phyloP scores from a whole-genome alignment of 2,329 filamentous ascomycete genomes.

The Colletotrichum echinochloae region DNA sequence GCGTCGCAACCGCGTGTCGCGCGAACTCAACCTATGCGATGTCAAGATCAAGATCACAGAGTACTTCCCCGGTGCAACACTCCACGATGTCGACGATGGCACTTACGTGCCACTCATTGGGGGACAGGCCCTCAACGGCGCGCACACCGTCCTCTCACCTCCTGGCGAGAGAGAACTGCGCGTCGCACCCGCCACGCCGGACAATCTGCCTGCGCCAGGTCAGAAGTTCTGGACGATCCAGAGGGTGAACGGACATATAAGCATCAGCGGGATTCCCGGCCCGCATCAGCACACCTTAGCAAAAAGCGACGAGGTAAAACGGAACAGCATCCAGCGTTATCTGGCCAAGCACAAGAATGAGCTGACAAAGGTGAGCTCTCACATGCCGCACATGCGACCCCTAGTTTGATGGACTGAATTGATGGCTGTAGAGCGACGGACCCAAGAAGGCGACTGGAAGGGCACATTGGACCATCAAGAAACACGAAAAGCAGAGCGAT shows the following conservation, averaged over 20 bases:
- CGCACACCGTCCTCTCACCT: constrained; percentile 42
- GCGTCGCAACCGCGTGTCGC: constrained; percentile 81
- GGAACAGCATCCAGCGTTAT: constrained; percentile 79
- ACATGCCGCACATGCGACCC: background rate
- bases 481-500: constrained; percentile 75
- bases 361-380: constrained; percentile 71
- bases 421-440: constrained; percentile 23
- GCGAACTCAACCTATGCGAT: constrained; percentile 83
- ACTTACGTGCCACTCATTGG: constrained; percentile 31
- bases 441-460: constrained; percentile 76
- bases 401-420: background rate
- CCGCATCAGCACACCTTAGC: constrained; percentile 81
- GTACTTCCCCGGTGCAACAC: constrained; percentile 71
- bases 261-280: constrained; percentile 74
- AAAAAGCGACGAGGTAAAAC: constrained; percentile 84
- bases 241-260: constrained; percentile 80
- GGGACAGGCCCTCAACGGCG: constrained; percentile 38
- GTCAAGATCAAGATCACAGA: constrained; percentile 90
- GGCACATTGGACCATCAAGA: constrained; percentile 76
- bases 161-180: constrained; percentile 32
- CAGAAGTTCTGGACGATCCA: constrained; percentile 80
- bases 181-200: constrained; percentile 42
- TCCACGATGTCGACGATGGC: constrained; percentile 45
- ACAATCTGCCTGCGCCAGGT: constrained; percentile 26
- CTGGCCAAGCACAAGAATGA: constrained; percentile 74